Evolutionary conservation across 1,139 yeast species (phyloP).

Genomic region (Pichia sp.): DNA sequence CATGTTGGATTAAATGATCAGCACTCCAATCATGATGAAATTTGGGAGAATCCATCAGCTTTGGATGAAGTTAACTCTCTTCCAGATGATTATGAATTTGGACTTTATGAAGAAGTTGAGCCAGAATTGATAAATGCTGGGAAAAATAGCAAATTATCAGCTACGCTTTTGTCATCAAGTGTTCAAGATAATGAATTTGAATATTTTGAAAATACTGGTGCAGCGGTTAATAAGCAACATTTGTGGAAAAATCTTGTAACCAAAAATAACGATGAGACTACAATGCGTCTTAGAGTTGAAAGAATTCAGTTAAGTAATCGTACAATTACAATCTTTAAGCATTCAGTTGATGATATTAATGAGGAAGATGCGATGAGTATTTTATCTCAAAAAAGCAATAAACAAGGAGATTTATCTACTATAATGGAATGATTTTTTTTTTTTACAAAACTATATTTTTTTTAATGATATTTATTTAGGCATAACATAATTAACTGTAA

Average conservation of each 20-base stretch:
- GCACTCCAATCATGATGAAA: background rate
- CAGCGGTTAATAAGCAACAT: slow-evolving; percentile 1
- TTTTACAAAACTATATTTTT: too few relatives aligned
- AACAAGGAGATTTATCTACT: slow-evolving; percentile 2
- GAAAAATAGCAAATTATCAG: slow-evolving; percentile 1
- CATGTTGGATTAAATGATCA: too few relatives aligned
- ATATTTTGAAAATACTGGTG: background rate
- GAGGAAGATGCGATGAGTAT: background rate
- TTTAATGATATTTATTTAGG: too few relatives aligned
- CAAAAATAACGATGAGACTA: background rate
- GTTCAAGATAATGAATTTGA: background rate
- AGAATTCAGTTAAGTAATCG: slow-evolving; percentile 6
- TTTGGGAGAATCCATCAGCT: slow-evolving; percentile 5
- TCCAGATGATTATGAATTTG: slow-evolving; percentile 27
- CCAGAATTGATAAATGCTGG: background rate
- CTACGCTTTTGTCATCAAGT: background rate
- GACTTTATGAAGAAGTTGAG: slow-evolving; percentile 9
- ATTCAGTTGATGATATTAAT: background rate
- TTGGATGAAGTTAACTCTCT: slow-evolving; percentile 29
- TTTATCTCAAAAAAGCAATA: background rate
- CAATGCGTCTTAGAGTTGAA: background rate
- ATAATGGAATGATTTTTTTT: slow-evolving; percentile 6
- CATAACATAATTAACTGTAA: too few relatives aligned
- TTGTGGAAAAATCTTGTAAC: slow-evolving; percentile 12
- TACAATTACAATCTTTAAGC: slow-evolving; percentile 10